phyloP scores from a whole-genome alignment of 75 land plant genomes.

The Chamaecyparis obtusa region DNA sequence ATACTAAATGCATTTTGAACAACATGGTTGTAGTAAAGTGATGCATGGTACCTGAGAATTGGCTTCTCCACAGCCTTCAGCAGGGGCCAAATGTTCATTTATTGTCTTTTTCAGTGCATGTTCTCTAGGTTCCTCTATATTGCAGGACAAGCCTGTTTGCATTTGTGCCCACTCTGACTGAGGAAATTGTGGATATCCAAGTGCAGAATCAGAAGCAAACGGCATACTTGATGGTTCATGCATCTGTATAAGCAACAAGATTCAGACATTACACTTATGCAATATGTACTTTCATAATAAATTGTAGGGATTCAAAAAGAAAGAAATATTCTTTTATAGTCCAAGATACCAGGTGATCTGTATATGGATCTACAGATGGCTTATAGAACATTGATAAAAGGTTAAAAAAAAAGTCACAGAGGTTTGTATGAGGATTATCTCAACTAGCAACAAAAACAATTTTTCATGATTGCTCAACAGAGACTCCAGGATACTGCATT shows the following conservation, averaged over 20 bases:
- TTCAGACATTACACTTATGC: background rate
- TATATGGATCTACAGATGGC: no score
- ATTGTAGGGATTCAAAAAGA: background rate
- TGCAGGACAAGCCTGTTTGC: constrained; percentile 11
- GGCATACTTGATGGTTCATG: constrained; percentile 23
- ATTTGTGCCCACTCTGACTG: constrained; percentile 18
- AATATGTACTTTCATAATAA: background rate
- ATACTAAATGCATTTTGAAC: background rate
- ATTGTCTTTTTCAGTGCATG: background rate
- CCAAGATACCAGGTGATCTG: no score
- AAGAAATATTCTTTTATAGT: no score
- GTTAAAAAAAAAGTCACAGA: background rate
- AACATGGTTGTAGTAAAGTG: background rate
- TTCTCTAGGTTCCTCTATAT: constrained; percentile 9
- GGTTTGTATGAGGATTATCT: background rate
- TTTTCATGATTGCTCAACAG: background rate
- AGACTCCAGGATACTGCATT: background rate
- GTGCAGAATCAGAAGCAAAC: constrained; percentile 26
- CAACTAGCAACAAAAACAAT: background rate
- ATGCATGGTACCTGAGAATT: constrained; percentile 21
- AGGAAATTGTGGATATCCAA: constrained; percentile 20
- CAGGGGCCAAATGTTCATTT: constrained; percentile 1
- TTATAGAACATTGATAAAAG: background rate
- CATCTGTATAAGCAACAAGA: constrained; percentile 19
- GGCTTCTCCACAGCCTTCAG: constrained; percentile 26